Percentiles rank a stretch among this genome's conserved stretches.
Conservation (phyloP, 495 filamentous ascomycete genomes). For the Geoglossum glabrum region DNA sequence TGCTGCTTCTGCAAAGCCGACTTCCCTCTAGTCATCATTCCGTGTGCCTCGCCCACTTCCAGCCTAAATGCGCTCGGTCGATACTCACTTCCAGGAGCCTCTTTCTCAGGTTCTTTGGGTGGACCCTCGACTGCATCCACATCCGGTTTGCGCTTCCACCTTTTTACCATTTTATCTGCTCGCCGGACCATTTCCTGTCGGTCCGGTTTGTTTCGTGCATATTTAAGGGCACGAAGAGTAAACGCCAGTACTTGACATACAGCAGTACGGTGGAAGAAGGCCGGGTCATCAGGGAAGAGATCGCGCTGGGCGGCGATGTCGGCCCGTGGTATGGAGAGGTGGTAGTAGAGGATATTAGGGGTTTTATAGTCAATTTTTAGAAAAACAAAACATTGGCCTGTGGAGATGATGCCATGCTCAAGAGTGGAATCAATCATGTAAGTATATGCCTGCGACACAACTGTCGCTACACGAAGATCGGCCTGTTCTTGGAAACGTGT, state of each 20-base stretch:
- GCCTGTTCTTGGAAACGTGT: not conserved
- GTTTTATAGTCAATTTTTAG: conserved; percentile 19
- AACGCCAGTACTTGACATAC: conserved; percentile 28
- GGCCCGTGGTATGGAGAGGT: conserved; percentile 18
- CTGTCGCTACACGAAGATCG: conserved; percentile 9
- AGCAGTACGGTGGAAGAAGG: conserved; percentile 17
- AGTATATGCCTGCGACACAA: conserved; percentile 28
- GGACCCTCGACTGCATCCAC: too few species aligned
- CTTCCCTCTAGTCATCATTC: conserved; percentile 21
- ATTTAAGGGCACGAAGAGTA: conserved; percentile 17
- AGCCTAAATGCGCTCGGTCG: conserved; percentile 6
- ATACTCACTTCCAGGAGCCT: too few species aligned
- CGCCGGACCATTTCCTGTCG: conserved; percentile 14
- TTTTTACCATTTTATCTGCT: too few species aligned
- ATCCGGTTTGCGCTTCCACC: too few species aligned
- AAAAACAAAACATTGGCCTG: conserved; percentile 27
- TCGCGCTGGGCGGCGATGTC: conserved; percentile 16
- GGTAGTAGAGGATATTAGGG: conserved; percentile 20
- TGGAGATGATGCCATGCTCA: conserved; percentile 26
- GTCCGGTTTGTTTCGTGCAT: conserved; percentile 7
- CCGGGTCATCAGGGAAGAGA: conserved; percentile 7
- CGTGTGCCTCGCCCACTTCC: conserved; percentile 17
- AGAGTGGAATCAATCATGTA: conserved; percentile 26
- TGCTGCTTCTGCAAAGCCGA: conserved; percentile 17
- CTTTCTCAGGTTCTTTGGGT: too few species aligned